Percentiles rank a stretch among this genome's conserved stretches.
Conservation (phyloP, 2,329 filamentous ascomycete species). For the Septoria petroselini region DNA sequence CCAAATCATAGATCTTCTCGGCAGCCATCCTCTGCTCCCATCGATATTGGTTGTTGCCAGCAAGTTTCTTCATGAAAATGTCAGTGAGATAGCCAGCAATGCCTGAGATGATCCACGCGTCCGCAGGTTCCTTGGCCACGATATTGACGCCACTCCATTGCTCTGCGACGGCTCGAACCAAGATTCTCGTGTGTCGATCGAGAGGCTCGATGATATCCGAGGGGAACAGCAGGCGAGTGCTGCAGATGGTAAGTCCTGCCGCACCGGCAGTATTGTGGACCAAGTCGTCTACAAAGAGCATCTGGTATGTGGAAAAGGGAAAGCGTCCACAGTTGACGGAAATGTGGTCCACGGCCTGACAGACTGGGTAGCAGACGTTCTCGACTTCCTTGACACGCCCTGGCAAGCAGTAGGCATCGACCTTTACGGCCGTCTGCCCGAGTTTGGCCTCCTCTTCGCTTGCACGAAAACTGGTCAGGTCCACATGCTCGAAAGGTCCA, state of each 20-base stretch:
- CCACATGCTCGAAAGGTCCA: slow-evolving; percentile 90
- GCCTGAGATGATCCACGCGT: slow-evolving; percentile 86
- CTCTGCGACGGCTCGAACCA: slow-evolving; percentile 80
- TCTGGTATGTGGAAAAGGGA: slow-evolving; percentile 85
- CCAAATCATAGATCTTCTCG: slow-evolving; percentile 76
- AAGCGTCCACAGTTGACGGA: slow-evolving; percentile 85
- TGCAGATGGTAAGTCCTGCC: slow-evolving; percentile 83
- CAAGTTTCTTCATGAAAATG: slow-evolving; percentile 82
- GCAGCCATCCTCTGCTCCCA: slow-evolving; percentile 83
- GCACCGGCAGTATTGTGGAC: slow-evolving; percentile 70
- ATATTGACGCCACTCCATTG: slow-evolving; percentile 96
- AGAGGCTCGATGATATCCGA: slow-evolving; percentile 82
- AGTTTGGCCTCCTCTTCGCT: slow-evolving; percentile 90
- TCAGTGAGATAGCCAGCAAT: slow-evolving; percentile 95
- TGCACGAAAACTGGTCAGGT: slow-evolving; percentile 76
- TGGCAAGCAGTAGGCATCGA: slow-evolving; percentile 89
- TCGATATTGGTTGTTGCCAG: slow-evolving; percentile 90
- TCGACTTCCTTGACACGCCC: slow-evolving; percentile 75
- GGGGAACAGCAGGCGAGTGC: slow-evolving; percentile 78
- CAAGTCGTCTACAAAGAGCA: slow-evolving; percentile 92
- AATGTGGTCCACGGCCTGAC: slow-evolving; percentile 86
- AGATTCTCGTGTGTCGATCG: slow-evolving; percentile 71
- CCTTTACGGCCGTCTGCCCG: slow-evolving; percentile 79
- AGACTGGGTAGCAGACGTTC: slow-evolving; percentile 81
- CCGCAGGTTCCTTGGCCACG: slow-evolving; percentile 72